Percentiles rank a stretch among this genome's conserved stretches.
Evolutionary conservation across 306 rosid species (phyloP).

Genomic region (Mimosa bimucronata): DNA sequence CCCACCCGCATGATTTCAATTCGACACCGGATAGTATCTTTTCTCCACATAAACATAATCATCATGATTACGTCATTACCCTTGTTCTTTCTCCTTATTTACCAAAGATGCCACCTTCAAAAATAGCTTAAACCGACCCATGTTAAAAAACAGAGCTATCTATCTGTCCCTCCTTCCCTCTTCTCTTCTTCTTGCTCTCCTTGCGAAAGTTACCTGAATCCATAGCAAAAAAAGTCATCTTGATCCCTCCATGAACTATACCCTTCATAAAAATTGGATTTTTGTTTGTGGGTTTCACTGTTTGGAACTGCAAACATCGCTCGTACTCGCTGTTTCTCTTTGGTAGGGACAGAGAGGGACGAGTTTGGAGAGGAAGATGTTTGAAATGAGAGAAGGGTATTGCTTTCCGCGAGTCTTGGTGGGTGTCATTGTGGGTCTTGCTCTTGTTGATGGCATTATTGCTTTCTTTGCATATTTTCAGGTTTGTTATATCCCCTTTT

Average conservation of each 20-base stretch:
- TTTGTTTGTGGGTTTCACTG: constrained; percentile 28
- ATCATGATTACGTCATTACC: not conserved
- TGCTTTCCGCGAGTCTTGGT: constrained; percentile 65
- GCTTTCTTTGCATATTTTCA: constrained; percentile 70
- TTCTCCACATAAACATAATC: constrained; percentile 39
- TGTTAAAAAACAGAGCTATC: constrained; percentile 11
- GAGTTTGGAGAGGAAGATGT: constrained; percentile 38
- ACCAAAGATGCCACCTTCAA: constrained; percentile 33
- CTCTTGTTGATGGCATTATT: constrained; percentile 66
- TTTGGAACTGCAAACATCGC: constrained; percentile 39
- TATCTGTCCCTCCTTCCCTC: not conserved
- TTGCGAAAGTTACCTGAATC: constrained; percentile 23
- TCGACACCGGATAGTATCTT: constrained; percentile 33
- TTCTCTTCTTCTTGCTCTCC: not conserved
- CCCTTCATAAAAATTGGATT: constrained; percentile 24
- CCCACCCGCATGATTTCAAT: constrained; percentile 29
- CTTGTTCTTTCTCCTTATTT: constrained; percentile 8
- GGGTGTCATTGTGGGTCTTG: constrained; percentile 67
- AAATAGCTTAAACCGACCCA: constrained; percentile 28
- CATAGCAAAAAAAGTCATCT: not conserved
- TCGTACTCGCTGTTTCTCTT: constrained; percentile 20
- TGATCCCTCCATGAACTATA: constrained; percentile 47
- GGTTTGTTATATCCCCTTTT: constrained; percentile 47
- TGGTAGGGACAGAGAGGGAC: constrained; percentile 31
- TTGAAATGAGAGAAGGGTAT: constrained; percentile 56